Conservation (phyloP, 2,329 filamentous ascomycete species). For the Diatrype stigma region DNA sequence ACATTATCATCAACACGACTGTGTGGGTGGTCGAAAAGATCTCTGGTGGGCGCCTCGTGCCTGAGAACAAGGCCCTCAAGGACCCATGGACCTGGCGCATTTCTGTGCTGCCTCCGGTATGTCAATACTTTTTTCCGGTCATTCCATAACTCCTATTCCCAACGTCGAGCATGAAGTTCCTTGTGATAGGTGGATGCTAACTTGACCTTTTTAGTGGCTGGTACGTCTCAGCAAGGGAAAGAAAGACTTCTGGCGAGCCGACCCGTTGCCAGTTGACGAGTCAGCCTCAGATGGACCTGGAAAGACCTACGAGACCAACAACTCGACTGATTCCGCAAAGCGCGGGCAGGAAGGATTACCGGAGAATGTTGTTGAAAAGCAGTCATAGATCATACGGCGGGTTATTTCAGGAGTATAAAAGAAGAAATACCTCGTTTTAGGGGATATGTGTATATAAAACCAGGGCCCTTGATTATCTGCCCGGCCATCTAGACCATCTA, state of each 20-base stretch:
- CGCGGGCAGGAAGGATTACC: neutral
- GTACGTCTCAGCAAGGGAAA: slow-evolving; percentile 60
- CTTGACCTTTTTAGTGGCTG: slow-evolving; percentile 49
- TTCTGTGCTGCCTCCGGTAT: slow-evolving; percentile 61
- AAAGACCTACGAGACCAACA: slow-evolving; percentile 6
- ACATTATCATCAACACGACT: slow-evolving; percentile 68
- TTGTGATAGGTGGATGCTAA: neutral
- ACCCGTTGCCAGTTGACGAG: slow-evolving; percentile 22
- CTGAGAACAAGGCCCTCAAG: slow-evolving; percentile 70
- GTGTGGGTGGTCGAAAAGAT: slow-evolving; percentile 65
- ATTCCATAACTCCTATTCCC: too few relatives aligned
- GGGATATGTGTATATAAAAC: too few relatives aligned
- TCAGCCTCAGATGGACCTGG: slow-evolving; percentile 14
- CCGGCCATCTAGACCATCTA: neutral
- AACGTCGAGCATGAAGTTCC: too few relatives aligned
- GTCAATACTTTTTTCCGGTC: too few relatives aligned
- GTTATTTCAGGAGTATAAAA: neutral
- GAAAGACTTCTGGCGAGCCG: slow-evolving; percentile 66
- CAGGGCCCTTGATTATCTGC: too few relatives aligned
- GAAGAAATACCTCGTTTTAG: neutral
- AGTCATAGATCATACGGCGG: neutral
- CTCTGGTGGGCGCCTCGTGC: slow-evolving; percentile 66
- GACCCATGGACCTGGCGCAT: slow-evolving; percentile 78
- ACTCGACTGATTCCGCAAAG: slow-evolving; percentile 5
- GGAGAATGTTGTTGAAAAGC: slow-evolving; percentile 4